A percentile compares a stretch with the other conserved stretches of the same genome.
phyloP scores from a whole-genome alignment of 208 protist species.

The Trypanosoma brucei region DNA sequence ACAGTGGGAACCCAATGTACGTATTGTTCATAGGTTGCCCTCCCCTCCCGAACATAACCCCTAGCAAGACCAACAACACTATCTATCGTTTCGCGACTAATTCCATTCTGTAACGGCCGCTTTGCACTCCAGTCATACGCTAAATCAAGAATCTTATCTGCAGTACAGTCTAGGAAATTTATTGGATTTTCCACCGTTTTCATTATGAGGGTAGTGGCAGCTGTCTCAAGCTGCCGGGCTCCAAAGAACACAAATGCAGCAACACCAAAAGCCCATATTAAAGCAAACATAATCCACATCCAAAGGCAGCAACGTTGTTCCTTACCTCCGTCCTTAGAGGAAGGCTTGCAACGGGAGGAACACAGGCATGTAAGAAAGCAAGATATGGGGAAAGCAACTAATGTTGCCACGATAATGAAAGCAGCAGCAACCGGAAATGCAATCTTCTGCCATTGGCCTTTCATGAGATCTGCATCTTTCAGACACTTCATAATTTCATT shows the following conservation, averaged over 20 bases:
- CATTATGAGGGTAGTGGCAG: background rate
- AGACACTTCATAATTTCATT: constrained; percentile 65
- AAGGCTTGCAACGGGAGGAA: constrained; percentile 35
- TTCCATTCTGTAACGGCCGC: background rate
- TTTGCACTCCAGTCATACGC: background rate
- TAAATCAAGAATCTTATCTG: background rate
- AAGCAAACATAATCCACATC: constrained; percentile 58
- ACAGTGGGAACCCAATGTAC: constrained; percentile 5
- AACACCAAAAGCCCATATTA: constrained; percentile 50
- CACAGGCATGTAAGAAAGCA: constrained; percentile 21
- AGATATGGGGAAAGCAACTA: constrained; percentile 55
- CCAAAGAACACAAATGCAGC: constrained; percentile 62
- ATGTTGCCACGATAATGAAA: constrained; percentile 46
- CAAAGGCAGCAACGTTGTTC: constrained; percentile 45
- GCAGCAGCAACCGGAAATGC: constrained; percentile 43
- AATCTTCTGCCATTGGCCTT: constrained; percentile 53
- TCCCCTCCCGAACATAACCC: background rate
- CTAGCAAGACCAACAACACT: constrained; percentile 5
- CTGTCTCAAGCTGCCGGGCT: constrained; percentile 5
- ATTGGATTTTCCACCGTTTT: constrained; percentile 1
- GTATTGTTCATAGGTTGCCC: background rate
- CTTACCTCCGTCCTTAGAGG: constrained; percentile 5
- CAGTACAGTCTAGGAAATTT: background rate
- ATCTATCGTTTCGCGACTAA: background rate
- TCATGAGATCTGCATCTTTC: constrained; percentile 37